Conservation (phyloP, 2,329 filamentous ascomycete genomes). For the Fusarium oligoseptatum region DNA sequence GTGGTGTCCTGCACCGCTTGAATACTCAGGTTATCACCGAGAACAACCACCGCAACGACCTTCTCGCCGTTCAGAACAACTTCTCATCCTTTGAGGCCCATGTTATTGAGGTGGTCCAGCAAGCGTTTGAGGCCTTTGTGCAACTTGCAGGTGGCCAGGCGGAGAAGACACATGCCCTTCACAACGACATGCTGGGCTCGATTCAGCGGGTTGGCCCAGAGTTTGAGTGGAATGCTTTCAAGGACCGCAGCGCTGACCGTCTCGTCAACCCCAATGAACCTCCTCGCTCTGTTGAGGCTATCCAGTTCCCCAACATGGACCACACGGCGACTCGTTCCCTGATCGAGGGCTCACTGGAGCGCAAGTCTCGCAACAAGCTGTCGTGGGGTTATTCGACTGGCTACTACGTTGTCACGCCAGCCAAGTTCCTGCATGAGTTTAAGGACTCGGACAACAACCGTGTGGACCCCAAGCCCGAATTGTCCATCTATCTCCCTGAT, state of each 20-base stretch:
- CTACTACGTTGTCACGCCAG: slow-evolving; percentile 92
- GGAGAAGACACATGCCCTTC: slow-evolving; percentile 84
- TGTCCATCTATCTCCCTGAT: slow-evolving; percentile 93
- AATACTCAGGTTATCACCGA: slow-evolving; percentile 94
- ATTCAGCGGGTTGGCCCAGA: slow-evolving; percentile 83
- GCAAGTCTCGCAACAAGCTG: slow-evolving; percentile 89
- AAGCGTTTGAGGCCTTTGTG: slow-evolving; percentile 85
- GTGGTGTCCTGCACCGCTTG: slow-evolving; percentile 85
- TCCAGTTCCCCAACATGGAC: slow-evolving; percentile 90
- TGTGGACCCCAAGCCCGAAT: slow-evolving; percentile 83
- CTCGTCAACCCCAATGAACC: slow-evolving; percentile 84
- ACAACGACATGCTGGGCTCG: slow-evolving; percentile 83
- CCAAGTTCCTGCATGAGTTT: slow-evolving; percentile 94
- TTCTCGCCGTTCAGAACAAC: slow-evolving; percentile 90
- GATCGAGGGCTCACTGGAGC: slow-evolving; percentile 89
- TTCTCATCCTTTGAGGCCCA: slow-evolving; percentile 91
- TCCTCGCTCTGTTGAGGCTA: slow-evolving; percentile 78
- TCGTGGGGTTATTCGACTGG: slow-evolving; percentile 80
- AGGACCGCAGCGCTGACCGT: slow-evolving; percentile 75
- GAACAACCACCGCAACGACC: slow-evolving; percentile 94
- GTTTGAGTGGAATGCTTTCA: slow-evolving; percentile 93
- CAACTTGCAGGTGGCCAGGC: slow-evolving; percentile 83
- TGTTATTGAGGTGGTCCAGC: slow-evolving; percentile 84
- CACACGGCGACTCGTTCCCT: slow-evolving; percentile 84
- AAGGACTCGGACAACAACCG: slow-evolving; percentile 85